phyloP scores from a whole-genome alignment of 1,284 basidiomycete genomes.

The Boletellus dicymbophilus region DNA sequence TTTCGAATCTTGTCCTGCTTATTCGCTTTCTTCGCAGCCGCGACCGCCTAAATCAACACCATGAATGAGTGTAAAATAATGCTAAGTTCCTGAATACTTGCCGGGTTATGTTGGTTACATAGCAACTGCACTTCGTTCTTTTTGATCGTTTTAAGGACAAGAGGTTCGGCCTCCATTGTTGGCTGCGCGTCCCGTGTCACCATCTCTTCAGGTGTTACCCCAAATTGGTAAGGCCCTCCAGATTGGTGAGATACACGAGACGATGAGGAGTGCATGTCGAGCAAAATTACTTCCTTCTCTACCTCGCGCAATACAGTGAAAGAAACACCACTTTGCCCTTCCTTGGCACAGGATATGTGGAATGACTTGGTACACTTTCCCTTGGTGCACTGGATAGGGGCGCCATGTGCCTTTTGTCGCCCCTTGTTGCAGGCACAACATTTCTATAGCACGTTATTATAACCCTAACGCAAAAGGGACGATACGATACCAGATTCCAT shows the following conservation, averaged over 20 bases:
- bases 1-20: slow-evolving; percentile 68
- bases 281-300: slow-evolving; percentile 74
- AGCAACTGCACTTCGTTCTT: slow-evolving; percentile 74
- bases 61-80: slow-evolving; percentile 5
- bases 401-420: slow-evolving; percentile 74
- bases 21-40: slow-evolving; percentile 69
- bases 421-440: slow-evolving; percentile 80
- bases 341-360: slow-evolving; percentile 88
- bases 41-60: slow-evolving; percentile 49
- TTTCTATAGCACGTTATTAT: slow-evolving; percentile 57
- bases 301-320: slow-evolving; percentile 67
- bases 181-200: slow-evolving; percentile 6
- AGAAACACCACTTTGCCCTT: slow-evolving; percentile 55
- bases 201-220: neutral
- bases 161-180: slow-evolving; percentile 27
- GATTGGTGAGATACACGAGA: slow-evolving; percentile 21
- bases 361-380: slow-evolving; percentile 93
- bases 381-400: slow-evolving; percentile 92
- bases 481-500: slow-evolving; percentile 79
- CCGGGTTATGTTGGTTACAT: slow-evolving; percentile 84
- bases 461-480: slow-evolving; percentile 3
- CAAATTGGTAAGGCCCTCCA: slow-evolving; percentile 7
- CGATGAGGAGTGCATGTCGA: slow-evolving; percentile 37
- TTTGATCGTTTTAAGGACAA: slow-evolving; percentile 63
- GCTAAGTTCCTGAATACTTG: slow-evolving; percentile 39